These are phyloP conservation scores for Blastobotrys illinoisensis DNA, from an alignment of 1,139 yeast genomes.

Conservation along the genomic window DNA sequence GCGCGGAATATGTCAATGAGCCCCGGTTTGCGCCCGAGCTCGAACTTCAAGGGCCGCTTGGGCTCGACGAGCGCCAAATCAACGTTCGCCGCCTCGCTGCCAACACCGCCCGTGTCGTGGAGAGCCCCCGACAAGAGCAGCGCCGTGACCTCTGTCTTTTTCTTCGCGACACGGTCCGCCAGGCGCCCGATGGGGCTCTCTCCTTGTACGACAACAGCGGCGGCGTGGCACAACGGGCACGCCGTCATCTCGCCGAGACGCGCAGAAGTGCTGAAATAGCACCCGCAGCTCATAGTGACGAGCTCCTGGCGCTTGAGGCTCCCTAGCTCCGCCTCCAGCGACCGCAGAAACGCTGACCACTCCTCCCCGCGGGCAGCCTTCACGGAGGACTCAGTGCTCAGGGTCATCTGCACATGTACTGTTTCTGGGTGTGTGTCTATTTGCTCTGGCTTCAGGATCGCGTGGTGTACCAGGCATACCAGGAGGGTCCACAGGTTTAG, in stretches of 20 bases:
- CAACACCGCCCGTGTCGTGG: not conserved
- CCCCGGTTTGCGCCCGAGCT: slow-evolving; percentile 9
- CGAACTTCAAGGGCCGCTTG: not conserved
- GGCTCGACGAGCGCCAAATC: not conserved
- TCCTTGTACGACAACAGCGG: not conserved
- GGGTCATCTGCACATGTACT: not conserved
- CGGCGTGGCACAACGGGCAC: slow-evolving; percentile 1
- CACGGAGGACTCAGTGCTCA: not conserved
- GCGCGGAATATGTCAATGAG: slow-evolving; percentile 16
- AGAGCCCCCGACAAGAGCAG: slow-evolving; percentile 16
- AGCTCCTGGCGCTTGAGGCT: slow-evolving; percentile 34
- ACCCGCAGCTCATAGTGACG: slow-evolving; percentile 62
- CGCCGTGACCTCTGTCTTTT: slow-evolving; percentile 15
- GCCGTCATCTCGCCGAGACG: slow-evolving; percentile 1
- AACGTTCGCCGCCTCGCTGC: not conserved
- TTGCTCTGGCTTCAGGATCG: not conserved
- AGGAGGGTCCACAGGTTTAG: not conserved
- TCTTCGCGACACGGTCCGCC: not conserved
- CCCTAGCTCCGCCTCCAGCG: slow-evolving; percentile 23
- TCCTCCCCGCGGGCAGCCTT: slow-evolving; percentile 15
- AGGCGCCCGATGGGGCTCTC: slow-evolving; percentile 48
- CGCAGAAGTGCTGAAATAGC: slow-evolving; percentile 28
- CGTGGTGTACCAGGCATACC: not conserved
- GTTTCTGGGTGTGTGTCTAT: not conserved
- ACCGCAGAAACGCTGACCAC: slow-evolving; percentile 28